Base-by-base conservation (phyloP, 805 yeast species). In the Ogataea glucozyma region DNA sequence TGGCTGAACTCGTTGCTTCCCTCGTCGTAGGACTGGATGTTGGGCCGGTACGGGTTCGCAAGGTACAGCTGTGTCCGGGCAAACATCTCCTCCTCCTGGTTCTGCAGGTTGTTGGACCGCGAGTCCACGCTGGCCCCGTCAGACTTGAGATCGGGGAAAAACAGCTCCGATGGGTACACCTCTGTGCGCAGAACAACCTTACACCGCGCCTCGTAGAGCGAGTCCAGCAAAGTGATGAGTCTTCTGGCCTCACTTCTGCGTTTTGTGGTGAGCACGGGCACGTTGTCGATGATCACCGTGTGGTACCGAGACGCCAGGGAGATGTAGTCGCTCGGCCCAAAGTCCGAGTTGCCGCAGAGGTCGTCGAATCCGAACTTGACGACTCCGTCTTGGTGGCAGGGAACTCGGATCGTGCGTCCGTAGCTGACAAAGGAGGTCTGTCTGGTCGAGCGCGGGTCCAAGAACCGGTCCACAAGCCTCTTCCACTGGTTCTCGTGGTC, bases 241-340 rank as follows among this genome's bases (percentile, higher is more conserved):
- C 85, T 61, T 40, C 87, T 65, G 2, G 89, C 89, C 52, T 83
- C 87, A 51, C 81, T 81, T 51, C 79, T 81, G 78, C 71, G 73
- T 35, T 63, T 71, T 3, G 76, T 57, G 1, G 78, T 74, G 62
- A 84, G 60, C 4, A 76, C 66, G 0, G 90, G 90, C 3, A 84
- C 79, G 39, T 78, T 64, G 43, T 81, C 83, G 14, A 84, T 54
- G 4, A 84, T 67, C 21, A 85, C 64, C 2, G 81, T 76, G 23
- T 72, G 76, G 57, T 66, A 84, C 17, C 69, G 66, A 0, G 87
- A 76, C 0, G 88, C 83, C 22, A 84, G 57, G 0, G 88, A 77
- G 24, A 84, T 81, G 56, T 81, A 83, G 57, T 84, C 90, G 3
- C 85, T 81, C 0, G 88, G 78, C 0, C 85, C 83, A 48, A 67